Conservation (phyloP, 2,329 filamentous ascomycete species). For the Trichophyton verrucosum region DNA sequence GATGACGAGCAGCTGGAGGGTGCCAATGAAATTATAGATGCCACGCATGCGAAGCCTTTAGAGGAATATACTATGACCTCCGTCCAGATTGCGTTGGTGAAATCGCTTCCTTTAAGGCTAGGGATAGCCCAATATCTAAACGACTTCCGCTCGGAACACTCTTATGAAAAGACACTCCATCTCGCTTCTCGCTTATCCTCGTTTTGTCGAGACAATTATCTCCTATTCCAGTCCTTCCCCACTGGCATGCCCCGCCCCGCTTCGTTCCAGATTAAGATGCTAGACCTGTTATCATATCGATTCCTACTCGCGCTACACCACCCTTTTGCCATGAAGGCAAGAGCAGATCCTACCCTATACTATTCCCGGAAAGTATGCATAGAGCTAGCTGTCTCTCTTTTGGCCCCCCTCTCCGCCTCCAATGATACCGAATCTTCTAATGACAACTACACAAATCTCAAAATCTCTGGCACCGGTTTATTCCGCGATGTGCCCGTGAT, state of each 20-base stretch:
- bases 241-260: not conserved
- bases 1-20: not conserved
- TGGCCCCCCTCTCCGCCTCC: not conserved
- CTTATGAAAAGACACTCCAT: slow-evolving; percentile 15
- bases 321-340: not conserved
- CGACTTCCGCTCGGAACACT: slow-evolving; percentile 19
- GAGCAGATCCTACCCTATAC: not conserved
- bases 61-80: slow-evolving; percentile 11
- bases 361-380: not conserved
- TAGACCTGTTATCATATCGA: slow-evolving; percentile 10
- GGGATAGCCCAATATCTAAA: slow-evolving; percentile 20
- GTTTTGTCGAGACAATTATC: not conserved
- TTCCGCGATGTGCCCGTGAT: slow-evolving; percentile 8
- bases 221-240: not conserved
- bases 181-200: not conserved
- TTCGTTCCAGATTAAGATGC: slow-evolving; percentile 7
- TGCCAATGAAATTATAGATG: not conserved
- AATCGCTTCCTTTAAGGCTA: slow-evolving; percentile 14
- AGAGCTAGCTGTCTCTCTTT: not conserved
- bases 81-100: slow-evolving; percentile 13
- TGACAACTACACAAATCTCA: not conserved
- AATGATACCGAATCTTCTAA: not conserved
- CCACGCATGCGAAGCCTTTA: slow-evolving; percentile 6
- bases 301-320: slow-evolving; percentile 11
- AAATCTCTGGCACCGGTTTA: slow-evolving; percentile 4